Evolutionary conservation across 257 asterid species (phyloP), one percentile per base, ranked within the genome.

Genomic region (Nicotiana tomentosiformis): DNA sequence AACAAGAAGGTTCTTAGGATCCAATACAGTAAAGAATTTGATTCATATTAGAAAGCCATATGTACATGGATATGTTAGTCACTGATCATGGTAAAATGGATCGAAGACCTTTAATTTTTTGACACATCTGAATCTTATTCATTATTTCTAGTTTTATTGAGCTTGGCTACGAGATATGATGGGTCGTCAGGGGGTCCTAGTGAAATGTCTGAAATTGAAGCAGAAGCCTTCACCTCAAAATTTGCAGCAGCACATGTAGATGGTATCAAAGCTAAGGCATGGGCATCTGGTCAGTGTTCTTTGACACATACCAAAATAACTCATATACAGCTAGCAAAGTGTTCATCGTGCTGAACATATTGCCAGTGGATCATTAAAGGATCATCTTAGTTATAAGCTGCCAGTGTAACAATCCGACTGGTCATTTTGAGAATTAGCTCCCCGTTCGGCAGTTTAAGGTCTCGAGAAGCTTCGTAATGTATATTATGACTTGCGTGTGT

Each of bases 241-340:
- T 82, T 93, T 96, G 84, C 94, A 96, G 78, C 93, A 93, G 83
- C 99, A 96, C 90, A 94, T 92, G 95, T 98, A 96, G 82, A 89
- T 92, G 61, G 87, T 94, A 77, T 94, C 98, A 39, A 94, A 90
- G 92, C 92, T 96, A 80, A 94, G 99, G 89, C 98, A 96, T 78
- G 84, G 97, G 77, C 97, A 94, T 89, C 81, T 93, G 78, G 97
- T 94, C 43, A 94, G 98, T 84, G 97, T 94, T 58, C 89, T 96
- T 1, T 98, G 99, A 14, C 99, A 86, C 97, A 5, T 91, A 94
- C 87, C 98, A 93, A 85, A 97, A 93, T 90, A 97, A 93, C 84
- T 97, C 97, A 6, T 90, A 87, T 92, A 84, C 93, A 33, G 91
- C 93, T 56, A 90, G 95, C 92, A 90, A 96, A 0, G 93, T 91